Evolutionary conservation across 2,329 filamentous ascomycete genomes (phyloP).

Genomic region (Fusarium fujikuroi): DNA sequence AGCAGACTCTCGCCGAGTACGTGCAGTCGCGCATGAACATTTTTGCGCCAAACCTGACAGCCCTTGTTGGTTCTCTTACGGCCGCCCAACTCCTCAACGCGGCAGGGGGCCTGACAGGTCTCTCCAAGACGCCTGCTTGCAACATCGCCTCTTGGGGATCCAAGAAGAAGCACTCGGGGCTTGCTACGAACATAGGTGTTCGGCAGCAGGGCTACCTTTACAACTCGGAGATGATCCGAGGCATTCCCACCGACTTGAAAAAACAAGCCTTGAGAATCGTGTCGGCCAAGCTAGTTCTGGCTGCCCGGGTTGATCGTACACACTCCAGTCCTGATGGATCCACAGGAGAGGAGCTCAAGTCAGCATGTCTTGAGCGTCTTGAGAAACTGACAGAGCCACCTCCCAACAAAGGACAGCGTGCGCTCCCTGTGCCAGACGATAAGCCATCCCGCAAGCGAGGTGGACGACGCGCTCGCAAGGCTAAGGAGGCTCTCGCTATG

Average conservation of each 20-base stretch:
- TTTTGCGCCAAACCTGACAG: constrained; percentile 93
- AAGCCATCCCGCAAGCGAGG: constrained; percentile 94
- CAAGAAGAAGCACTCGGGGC: constrained; percentile 84
- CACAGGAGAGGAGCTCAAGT: constrained; percentile 82
- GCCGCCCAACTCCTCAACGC: constrained; percentile 97
- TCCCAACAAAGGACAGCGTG: constrained; percentile 86
- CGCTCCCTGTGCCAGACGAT: constrained; percentile 92
- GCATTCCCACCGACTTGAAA: constrained; percentile 86
- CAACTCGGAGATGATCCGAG: constrained; percentile 87
- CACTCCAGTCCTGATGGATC: constrained; percentile 85
- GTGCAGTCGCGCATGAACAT: constrained; percentile 97
- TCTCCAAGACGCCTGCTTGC: constrained; percentile 92
- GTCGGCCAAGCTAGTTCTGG: constrained; percentile 91
- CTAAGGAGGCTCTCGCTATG: constrained; percentile 97
- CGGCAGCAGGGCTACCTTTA: constrained; percentile 94
- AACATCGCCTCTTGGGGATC: constrained; percentile 92
- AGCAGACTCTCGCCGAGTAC: constrained; percentile 88
- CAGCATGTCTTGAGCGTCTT: constrained; percentile 83
- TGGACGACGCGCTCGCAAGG: constrained; percentile 87
- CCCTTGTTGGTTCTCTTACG: constrained; percentile 89
- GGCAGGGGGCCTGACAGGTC: constrained; percentile 85
- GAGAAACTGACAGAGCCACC: constrained; percentile 94
- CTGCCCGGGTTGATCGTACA: constrained; percentile 87
- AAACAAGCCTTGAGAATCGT: constrained; percentile 96
- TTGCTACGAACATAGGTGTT: constrained; percentile 92